Conservation (phyloP, 345 rosid species). For the Populus davidiana region DNA sequence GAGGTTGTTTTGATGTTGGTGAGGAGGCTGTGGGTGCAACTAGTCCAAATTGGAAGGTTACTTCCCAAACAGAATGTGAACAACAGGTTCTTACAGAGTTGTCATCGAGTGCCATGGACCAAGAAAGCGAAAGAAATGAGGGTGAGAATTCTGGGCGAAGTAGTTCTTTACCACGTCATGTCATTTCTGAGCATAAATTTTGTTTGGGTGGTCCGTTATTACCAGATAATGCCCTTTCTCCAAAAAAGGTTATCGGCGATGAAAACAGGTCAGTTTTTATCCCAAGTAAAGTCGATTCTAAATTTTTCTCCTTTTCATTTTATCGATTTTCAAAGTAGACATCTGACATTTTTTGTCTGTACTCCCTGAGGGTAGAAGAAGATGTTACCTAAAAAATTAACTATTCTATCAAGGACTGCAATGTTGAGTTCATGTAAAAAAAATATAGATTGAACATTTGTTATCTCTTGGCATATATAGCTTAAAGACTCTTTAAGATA, state of each 20-base stretch:
- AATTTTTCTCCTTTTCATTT: neutral
- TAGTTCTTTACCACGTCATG: conserved; percentile 46
- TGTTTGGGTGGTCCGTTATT: conserved; percentile 58
- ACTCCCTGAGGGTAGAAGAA: neutral
- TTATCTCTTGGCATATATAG: too few relatives aligned
- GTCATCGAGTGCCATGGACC: conserved; percentile 34
- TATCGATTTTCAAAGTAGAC: neutral
- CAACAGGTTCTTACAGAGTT: conserved; percentile 40
- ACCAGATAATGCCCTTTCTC: conserved; percentile 48
- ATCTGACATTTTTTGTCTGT: neutral
- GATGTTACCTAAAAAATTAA: too few relatives aligned
- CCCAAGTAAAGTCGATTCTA: neutral
- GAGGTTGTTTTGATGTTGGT: conserved; percentile 78
- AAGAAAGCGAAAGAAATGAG: conserved; percentile 44
- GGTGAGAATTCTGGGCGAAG: conserved; percentile 45
- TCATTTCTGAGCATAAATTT: conserved; percentile 44
- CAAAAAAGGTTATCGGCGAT: conserved; percentile 49
- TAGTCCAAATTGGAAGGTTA: conserved; percentile 57
- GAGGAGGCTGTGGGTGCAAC: conserved; percentile 60
- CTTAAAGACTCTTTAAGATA: too few relatives aligned
- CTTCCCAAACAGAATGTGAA: conserved; percentile 39
- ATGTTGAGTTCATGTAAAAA: too few relatives aligned
- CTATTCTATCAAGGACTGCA: too few relatives aligned
- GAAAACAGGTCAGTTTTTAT: conserved; percentile 59
- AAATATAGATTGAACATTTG: too few relatives aligned